These are phyloP conservation scores for Coemansia asiatica DNA, from an alignment of 192 early-diverging fungal species.

Conservation along the genomic window DNA sequence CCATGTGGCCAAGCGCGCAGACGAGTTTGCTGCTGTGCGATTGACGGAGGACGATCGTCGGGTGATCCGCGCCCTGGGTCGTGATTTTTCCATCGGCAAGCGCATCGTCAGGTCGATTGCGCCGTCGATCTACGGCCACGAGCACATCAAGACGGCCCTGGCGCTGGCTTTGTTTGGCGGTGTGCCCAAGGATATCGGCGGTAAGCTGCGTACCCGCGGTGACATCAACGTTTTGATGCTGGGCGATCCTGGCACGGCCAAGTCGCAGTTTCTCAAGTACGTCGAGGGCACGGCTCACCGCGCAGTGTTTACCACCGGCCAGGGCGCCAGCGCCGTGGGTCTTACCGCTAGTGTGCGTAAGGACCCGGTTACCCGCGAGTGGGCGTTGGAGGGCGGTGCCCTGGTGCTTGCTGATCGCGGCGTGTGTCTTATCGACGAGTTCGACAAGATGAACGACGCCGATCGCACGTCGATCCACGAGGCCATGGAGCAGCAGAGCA, in stretches of 20 bases:
- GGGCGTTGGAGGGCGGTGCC: constrained; percentile 88
- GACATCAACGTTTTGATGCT: constrained; percentile 97
- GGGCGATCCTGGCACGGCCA: constrained; percentile 86
- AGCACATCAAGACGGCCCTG: constrained; percentile 93
- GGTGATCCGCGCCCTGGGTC: constrained; percentile 68
- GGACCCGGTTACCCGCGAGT: constrained; percentile 83
- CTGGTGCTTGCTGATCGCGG: constrained; percentile 85
- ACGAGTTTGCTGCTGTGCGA: constrained; percentile 81
- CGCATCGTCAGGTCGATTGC: constrained; percentile 93
- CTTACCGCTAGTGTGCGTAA: constrained; percentile 81
- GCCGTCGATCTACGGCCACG: constrained; percentile 98
- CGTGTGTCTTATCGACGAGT: constrained; percentile 86
- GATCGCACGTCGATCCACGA: constrained; percentile 94
- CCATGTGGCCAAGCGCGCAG: constrained; percentile 85
- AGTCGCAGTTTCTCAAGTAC: constrained; percentile 85
- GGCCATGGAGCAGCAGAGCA: constrained; percentile 89
- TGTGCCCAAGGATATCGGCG: constrained; percentile 89
- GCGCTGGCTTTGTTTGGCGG: constrained; percentile 95
- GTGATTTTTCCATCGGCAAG: constrained; percentile 76
- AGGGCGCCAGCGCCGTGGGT: constrained; percentile 83
- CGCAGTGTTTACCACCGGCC: constrained; percentile 83
- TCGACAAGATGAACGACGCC: constrained; percentile 91
- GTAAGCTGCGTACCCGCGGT: constrained; percentile 93
- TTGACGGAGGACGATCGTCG: constrained; percentile 91
- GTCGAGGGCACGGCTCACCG: constrained; percentile 83